Evolutionary conservation across 345 rosid genomes (phyloP).

Genomic region (Populus simonii): DNA sequence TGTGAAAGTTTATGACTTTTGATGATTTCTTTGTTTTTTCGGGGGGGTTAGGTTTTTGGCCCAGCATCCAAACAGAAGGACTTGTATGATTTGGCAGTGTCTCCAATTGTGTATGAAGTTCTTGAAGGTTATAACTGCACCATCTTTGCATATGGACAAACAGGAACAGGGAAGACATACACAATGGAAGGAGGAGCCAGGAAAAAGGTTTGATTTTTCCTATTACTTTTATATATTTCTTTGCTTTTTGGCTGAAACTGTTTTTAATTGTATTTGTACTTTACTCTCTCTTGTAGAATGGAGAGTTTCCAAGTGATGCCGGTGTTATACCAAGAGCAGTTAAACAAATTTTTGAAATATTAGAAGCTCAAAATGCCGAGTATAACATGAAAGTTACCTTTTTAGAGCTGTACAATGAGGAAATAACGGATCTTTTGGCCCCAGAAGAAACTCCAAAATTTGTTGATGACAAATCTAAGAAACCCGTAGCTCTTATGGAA

Average conservation of each 20-base stretch:
- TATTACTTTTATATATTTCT: neutral
- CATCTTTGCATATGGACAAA: conserved; percentile 98
- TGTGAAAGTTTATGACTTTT: neutral
- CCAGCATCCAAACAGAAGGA: conserved; percentile 85
- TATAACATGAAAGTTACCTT: conserved; percentile 98
- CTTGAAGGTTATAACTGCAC: conserved; percentile 99
- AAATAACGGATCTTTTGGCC: conserved; percentile 95
- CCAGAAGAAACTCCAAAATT: conserved; percentile 75
- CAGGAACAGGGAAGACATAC: conserved; percentile 97
- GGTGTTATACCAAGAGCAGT: conserved; percentile 99
- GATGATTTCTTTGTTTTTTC: neutral
- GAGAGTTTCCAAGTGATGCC: conserved; percentile 92
- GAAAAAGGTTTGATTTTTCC: conserved; percentile 58
- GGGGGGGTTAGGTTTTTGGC: conserved; percentile 70
- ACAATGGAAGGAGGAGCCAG: conserved; percentile 99
- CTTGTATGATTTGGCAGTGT: conserved; percentile 77
- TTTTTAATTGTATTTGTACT: conserved; percentile 20
- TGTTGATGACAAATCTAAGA: conserved; percentile 85
- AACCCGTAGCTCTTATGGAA: conserved; percentile 95
- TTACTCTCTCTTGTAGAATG: conserved; percentile 52
- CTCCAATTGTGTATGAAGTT: conserved; percentile 91
- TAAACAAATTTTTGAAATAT: conserved; percentile 79
- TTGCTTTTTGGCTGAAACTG: neutral
- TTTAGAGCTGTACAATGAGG: conserved; percentile 91
- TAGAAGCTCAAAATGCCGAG: conserved; percentile 88